Evolutionary conservation across 805 yeast species (phyloP), one percentile per base, ranked within the genome.

Genomic region (Ogataea angusta): DNA sequence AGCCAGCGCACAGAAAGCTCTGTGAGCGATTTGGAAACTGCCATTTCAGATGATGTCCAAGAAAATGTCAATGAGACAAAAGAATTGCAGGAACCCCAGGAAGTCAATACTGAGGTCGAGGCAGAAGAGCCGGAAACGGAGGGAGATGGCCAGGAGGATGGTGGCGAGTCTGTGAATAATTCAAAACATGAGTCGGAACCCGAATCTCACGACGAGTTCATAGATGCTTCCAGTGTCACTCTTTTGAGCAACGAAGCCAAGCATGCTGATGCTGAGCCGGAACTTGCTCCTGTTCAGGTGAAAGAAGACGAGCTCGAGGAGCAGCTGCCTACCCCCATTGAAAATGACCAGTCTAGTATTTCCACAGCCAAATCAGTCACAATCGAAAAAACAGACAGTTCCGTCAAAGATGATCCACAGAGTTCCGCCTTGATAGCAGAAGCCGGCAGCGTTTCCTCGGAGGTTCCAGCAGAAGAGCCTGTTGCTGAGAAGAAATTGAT

Each of bases 211-310:
- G 41, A 31, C 16, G 32, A 32, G 32, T 31, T 31, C n/a, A 10
- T 31, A 4, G 36, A 31, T 26, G 36, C 41, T 26, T 18, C 35
- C 10, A 36, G 35, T 12, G 31, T 38, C 27, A 31, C 36, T 14
- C 27, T 9, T n/a, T 31, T 31, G 5, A 31, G 32, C 27, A 32
- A 22, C 3, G 25, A 32, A 6, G 19, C 13, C 7, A 13, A 32
- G 3, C n/a, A 29, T 6, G 10, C 17, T 5, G 40, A 30, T 9
- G 17, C 7, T 12, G 30, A 19, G 21, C 18, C 22, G 10, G 28
- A 37, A 25, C 13, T 27, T 4, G 32, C 19, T 10, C 17, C 12
- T 13, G 12, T 12, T 23, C 5, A 13, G 8, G 37, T 22, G 13
- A 22, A n/a, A 19, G 29, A 14, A 9, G 17, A 19, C 27, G 26